Percentiles rank a stretch among this genome's conserved stretches.
phyloP scores from a whole-genome alignment of 1,139 yeast species.

The Diutina catenulata region DNA sequence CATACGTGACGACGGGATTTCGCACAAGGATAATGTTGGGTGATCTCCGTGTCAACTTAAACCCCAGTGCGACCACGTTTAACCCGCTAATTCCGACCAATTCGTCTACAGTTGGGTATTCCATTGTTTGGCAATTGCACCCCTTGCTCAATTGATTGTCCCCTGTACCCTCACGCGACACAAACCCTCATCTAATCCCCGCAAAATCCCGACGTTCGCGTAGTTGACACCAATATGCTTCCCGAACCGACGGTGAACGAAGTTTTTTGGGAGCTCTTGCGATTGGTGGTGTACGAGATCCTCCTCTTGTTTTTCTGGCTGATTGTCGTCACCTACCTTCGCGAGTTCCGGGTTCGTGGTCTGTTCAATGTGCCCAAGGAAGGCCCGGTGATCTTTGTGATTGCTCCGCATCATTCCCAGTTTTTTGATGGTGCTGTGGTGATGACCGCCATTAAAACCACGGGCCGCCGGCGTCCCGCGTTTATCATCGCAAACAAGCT shows the following conservation, averaged over 20 bases:
- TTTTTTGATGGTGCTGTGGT: conserved; percentile 33
- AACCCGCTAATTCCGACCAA: too few species aligned
- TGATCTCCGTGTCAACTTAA: too few species aligned
- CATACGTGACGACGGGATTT: too few species aligned
- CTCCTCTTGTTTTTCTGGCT: conserved; percentile 24
- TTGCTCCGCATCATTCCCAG: conserved; percentile 38
- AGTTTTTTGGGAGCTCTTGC: background rate
- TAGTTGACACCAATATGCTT: background rate
- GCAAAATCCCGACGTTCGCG: background rate
- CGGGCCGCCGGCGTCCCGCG: conserved; percentile 34
- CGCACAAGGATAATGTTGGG: too few species aligned
- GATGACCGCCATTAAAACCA: conserved; percentile 17
- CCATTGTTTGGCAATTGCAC: too few species aligned
- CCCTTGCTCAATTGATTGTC: too few species aligned
- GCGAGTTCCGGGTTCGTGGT: conserved; percentile 31
- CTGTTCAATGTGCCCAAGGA: conserved; percentile 26
- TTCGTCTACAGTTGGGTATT: too few species aligned
- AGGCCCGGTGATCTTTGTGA: conserved; percentile 32
- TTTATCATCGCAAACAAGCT: conserved; percentile 76
- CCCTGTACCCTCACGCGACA: background rate
- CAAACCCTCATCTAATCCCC: background rate
- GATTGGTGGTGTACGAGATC: conserved; percentile 17
- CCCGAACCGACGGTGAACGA: conserved; percentile 4
- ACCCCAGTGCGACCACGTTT: too few species aligned
- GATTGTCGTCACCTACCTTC: conserved; percentile 30